These are phyloP conservation scores for Gymnopus androsaceus DNA, from an alignment of 1,284 basidiomycete species.

Conservation along the genomic window DNA sequence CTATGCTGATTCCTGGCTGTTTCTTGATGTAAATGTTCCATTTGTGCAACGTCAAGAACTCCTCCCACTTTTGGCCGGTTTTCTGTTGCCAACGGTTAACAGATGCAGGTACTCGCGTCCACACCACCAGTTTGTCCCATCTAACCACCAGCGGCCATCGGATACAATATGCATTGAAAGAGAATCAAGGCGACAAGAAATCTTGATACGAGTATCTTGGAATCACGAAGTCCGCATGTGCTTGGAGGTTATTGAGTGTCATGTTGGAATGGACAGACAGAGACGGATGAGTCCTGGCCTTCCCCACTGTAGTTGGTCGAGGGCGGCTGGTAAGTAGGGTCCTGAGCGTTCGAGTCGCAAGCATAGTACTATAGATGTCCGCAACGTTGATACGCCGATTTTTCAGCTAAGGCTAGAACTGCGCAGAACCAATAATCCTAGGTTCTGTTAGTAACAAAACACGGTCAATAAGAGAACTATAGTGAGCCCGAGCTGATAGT, in stretches of 20 bases:
- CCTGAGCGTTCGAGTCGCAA: constrained; percentile 62
- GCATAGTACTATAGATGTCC: constrained; percentile 73
- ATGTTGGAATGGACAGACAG: constrained; percentile 34
- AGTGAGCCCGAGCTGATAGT: too few relatives aligned
- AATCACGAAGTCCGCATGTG: constrained; percentile 49
- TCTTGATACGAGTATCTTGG: too few relatives aligned
- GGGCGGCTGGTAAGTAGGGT: constrained; percentile 38
- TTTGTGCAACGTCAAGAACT: constrained; percentile 67
- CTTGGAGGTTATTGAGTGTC: constrained; percentile 45
- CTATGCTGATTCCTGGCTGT: constrained; percentile 38
- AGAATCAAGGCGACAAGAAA: constrained; percentile 50
- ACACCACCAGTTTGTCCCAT: constrained; percentile 43
- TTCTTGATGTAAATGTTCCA: constrained; percentile 51
- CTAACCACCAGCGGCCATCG: constrained; percentile 30
- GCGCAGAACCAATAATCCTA: too few relatives aligned
- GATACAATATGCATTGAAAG: constrained; percentile 31
- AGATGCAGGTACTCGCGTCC: constrained; percentile 43
- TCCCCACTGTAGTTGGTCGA: constrained; percentile 13
- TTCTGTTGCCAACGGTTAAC: constrained; percentile 36
- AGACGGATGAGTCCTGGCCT: constrained; percentile 12
- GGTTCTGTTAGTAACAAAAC: too few relatives aligned
- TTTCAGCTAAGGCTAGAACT: too few relatives aligned
- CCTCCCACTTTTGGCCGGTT: constrained; percentile 68
- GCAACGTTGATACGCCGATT: too few relatives aligned
- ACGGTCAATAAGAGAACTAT: too few relatives aligned